Evolutionary conservation across 2,329 filamentous ascomycete species (phyloP).

Genomic region (Diaporthe velutina): DNA sequence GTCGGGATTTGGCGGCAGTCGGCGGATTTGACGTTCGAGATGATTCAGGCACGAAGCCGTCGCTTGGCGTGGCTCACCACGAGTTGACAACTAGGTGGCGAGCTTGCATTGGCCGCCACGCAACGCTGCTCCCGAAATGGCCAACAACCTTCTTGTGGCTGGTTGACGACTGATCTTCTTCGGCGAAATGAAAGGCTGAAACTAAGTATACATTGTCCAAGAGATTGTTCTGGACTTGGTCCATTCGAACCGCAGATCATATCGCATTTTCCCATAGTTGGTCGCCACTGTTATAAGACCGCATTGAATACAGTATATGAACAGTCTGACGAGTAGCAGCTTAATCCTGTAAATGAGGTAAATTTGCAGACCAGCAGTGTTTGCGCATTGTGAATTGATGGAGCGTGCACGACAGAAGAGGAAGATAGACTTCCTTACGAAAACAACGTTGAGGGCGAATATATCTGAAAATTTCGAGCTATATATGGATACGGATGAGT

Average conservation of each 20-base stretch:
- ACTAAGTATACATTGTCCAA: background rate
- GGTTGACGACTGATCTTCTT: too few species aligned
- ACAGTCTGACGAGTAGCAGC: too few species aligned
- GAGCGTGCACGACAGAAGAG: background rate
- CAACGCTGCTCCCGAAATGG: background rate
- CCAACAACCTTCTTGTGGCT: background rate
- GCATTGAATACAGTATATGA: background rate
- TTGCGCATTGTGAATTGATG: background rate
- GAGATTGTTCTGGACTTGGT: too few species aligned
- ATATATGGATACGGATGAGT: too few species aligned
- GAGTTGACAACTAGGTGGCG: background rate
- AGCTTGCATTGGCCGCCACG: background rate
- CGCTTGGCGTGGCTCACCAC: background rate
- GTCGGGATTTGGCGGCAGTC: background rate
- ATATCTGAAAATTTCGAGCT: background rate
- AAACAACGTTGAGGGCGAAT: too few species aligned
- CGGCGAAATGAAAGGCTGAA: background rate
- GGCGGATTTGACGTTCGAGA: background rate
- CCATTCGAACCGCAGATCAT: too few species aligned
- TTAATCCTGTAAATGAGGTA: background rate
- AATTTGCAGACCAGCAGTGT: background rate
- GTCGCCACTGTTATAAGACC: background rate
- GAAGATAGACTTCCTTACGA: background rate
- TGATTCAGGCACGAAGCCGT: background rate
- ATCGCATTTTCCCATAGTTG: background rate